Evolutionary conservation across 805 yeast genomes (phyloP).

Genomic region (Pichia kluyveri): DNA sequence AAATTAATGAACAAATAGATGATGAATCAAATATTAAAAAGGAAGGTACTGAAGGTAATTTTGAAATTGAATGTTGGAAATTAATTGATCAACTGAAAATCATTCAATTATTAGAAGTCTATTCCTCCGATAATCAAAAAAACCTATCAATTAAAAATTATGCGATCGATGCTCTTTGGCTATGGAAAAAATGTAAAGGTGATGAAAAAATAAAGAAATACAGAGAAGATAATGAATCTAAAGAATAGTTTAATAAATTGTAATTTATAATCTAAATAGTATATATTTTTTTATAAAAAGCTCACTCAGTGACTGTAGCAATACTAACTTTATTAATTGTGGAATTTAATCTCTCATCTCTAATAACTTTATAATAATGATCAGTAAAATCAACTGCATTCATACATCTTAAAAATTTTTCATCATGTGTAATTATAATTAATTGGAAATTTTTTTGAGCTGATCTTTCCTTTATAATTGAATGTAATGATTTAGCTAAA

Average conservation of each 20-base stretch:
- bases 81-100: constrained; percentile 53
- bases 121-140: constrained; percentile 51
- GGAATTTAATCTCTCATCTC: constrained; percentile 78
- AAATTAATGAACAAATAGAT: constrained; percentile 27
- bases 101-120: constrained; percentile 55
- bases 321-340: constrained; percentile 39
- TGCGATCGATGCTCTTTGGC: constrained; percentile 86
- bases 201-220: constrained; percentile 18
- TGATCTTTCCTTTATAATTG: constrained; percentile 65
- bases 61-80: constrained; percentile 61
- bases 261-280: no score
- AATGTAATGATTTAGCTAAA: constrained; percentile 69
- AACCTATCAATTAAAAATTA: constrained; percentile 72
- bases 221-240: not conserved
- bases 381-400: constrained; percentile 80
- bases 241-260: no score
- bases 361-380: constrained; percentile 70
- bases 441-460: constrained; percentile 85
- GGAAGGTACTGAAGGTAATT: constrained; percentile 29
- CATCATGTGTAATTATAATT: constrained; percentile 95
- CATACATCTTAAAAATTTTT: constrained; percentile 76
- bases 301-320: constrained; percentile 12
- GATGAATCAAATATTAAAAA: constrained; percentile 14
- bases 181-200: constrained; percentile 61
- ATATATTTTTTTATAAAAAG: not conserved